phyloP scores from a whole-genome alignment of 1,284 basidiomycete species.

The Megacollybia platyphylla region DNA sequence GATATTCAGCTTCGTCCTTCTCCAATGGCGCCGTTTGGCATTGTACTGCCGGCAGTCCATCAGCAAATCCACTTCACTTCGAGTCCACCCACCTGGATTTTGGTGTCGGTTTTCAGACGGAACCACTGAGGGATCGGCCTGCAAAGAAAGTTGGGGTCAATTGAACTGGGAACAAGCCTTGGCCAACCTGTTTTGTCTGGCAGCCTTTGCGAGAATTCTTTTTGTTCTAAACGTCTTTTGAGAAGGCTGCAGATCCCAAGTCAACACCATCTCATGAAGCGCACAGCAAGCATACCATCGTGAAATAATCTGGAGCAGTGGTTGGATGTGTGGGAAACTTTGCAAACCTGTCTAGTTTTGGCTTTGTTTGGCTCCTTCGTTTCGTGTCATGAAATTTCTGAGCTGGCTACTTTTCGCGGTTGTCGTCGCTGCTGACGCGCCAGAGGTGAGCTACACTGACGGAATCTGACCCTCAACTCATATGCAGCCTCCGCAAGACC shows the following conservation, averaged over 20 bases:
- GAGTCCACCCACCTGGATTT: slow-evolving; percentile 69
- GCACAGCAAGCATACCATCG: slow-evolving; percentile 23
- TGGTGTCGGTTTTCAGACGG: slow-evolving; percentile 92
- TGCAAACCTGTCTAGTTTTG: slow-evolving; percentile 6
- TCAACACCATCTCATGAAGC: not conserved
- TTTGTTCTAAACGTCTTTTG: slow-evolving; percentile 97
- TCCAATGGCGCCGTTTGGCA: slow-evolving; percentile 90
- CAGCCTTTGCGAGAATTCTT: slow-evolving; percentile 93
- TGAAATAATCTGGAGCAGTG: slow-evolving; percentile 20
- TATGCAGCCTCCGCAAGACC: slow-evolving; percentile 33
- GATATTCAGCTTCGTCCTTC: slow-evolving; percentile 90
- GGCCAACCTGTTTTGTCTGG: slow-evolving; percentile 87
- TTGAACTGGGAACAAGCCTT: slow-evolving; percentile 2
- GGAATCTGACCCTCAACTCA: too few relatives aligned
- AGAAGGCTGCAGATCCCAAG: slow-evolving; percentile 59
- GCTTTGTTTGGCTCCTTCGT: not conserved
- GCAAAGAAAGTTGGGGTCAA: slow-evolving; percentile 6
- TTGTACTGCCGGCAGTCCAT: slow-evolving; percentile 49
- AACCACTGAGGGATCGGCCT: slow-evolving; percentile 98
- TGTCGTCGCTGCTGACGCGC: slow-evolving; percentile 22
- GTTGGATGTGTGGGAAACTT: slow-evolving; percentile 12
- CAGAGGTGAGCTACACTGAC: slow-evolving; percentile 10
- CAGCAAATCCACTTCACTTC: slow-evolving; percentile 1
- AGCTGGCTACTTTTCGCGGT: slow-evolving; percentile 26
- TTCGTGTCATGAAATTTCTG: slow-evolving; percentile 31